Conservation (phyloP, 2,329 filamentous ascomycete genomes). For the Pezicula carpinea region DNA sequence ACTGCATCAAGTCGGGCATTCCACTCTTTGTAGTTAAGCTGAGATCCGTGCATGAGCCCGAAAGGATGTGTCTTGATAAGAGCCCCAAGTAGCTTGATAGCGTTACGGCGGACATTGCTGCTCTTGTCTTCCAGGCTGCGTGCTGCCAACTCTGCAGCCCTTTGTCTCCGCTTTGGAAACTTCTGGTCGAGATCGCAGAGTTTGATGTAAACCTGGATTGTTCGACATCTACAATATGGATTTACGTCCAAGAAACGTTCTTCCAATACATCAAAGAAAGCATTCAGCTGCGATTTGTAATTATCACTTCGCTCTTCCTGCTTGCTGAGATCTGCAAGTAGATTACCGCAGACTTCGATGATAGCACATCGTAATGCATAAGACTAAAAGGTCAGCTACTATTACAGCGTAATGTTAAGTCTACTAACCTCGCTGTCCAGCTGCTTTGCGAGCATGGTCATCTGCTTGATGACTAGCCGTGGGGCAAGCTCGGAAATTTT, state of each 20-base stretch:
- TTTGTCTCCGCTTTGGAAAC: slow-evolving; percentile 86
- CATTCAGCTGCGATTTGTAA: slow-evolving; percentile 90
- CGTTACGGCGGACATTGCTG: slow-evolving; percentile 92
- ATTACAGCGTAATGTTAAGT: not conserved
- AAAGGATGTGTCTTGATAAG: slow-evolving; percentile 95
- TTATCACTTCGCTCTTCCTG: slow-evolving; percentile 89
- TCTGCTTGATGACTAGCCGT: slow-evolving; percentile 91
- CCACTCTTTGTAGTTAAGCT: slow-evolving; percentile 84
- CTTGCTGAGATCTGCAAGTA: slow-evolving; percentile 85
- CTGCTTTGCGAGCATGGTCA: slow-evolving; percentile 91
- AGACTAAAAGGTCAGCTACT: slow-evolving; percentile 48
- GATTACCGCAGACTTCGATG: slow-evolving; percentile 95
- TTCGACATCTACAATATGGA: slow-evolving; percentile 87
- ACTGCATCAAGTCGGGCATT: slow-evolving; percentile 74
- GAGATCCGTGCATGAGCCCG: slow-evolving; percentile 82
- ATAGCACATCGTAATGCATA: slow-evolving; percentile 91
- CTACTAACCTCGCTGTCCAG: slow-evolving; percentile 78
- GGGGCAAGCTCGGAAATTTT: slow-evolving; percentile 91
- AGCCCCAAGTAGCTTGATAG: slow-evolving; percentile 84
- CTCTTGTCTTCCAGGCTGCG: slow-evolving; percentile 95
- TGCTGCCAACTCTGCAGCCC: slow-evolving; percentile 79
- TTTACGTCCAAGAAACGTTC: slow-evolving; percentile 96
- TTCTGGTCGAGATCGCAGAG: slow-evolving; percentile 95
- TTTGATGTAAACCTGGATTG: slow-evolving; percentile 88
- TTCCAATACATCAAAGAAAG: slow-evolving; percentile 94